phyloP scores from a whole-genome alignment of 192 early-diverging fungal genomes.

The Entomortierella parvispora region DNA sequence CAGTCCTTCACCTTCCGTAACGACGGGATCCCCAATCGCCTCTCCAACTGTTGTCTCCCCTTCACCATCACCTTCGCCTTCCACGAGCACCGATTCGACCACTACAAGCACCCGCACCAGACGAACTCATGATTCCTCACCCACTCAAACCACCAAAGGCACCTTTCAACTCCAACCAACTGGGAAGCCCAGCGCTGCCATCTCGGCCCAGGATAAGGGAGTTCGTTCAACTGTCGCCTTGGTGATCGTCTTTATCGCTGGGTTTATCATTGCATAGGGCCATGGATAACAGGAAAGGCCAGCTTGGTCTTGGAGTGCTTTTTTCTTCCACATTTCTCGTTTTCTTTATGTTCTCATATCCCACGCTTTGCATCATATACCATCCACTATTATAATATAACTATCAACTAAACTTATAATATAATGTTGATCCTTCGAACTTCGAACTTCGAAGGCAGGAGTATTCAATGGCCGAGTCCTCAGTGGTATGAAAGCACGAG shows the following conservation, averaged over 20 bases:
- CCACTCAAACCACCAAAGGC: conserved; percentile 10
- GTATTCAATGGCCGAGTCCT: too few species aligned
- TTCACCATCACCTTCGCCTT: neutral
- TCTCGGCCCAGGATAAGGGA: conserved; percentile 36
- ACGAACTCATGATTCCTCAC: neutral
- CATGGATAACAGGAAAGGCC: too few species aligned
- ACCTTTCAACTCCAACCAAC: conserved; percentile 43
- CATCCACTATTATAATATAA: too few species aligned
- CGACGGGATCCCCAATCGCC: neutral
- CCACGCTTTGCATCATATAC: too few species aligned
- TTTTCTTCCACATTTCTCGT: too few species aligned
- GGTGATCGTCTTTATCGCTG: conserved; percentile 30
- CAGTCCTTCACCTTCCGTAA: neutral
- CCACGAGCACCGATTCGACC: conserved; percentile 1
- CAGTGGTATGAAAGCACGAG: too few species aligned
- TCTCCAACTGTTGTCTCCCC: neutral
- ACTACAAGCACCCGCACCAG: conserved; percentile 3
- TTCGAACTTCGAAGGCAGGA: too few species aligned
- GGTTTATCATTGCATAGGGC: conserved; percentile 32
- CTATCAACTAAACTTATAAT: too few species aligned
- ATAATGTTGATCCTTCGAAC: too few species aligned
- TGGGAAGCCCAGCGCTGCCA: conserved; percentile 27
- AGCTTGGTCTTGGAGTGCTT: too few species aligned
- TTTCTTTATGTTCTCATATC: too few species aligned
- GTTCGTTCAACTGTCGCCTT: conserved; percentile 35